A percentile compares a stretch with the other conserved stretches of the same genome.
Conservation (phyloP, 1,284 basidiomycete species). For the Cerrena zonata region DNA sequence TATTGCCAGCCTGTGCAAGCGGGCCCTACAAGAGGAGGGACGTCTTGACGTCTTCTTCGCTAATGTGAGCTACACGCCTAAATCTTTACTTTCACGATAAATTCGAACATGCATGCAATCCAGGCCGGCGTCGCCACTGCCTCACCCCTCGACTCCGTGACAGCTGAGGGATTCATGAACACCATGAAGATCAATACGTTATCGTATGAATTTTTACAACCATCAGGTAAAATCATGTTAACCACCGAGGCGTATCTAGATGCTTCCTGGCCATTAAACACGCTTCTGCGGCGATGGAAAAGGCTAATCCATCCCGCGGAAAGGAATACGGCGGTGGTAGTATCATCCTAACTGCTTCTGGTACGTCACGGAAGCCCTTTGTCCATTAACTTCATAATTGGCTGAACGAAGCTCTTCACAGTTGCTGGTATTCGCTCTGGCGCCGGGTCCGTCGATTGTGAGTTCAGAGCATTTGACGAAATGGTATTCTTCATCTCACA, state of each 20-base stretch:
- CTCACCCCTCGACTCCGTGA: conserved; percentile 48
- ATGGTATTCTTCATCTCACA: conserved; percentile 10
- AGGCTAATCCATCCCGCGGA: conserved; percentile 55
- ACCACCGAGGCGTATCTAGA: conserved; percentile 43
- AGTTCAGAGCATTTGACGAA: conserved; percentile 22
- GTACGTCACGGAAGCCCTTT: conserved; percentile 45
- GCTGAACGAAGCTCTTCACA: no score
- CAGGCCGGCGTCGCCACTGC: conserved; percentile 61
- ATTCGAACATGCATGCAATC: background rate
- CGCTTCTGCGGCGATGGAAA: conserved; percentile 76
- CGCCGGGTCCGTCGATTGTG: conserved; percentile 82
- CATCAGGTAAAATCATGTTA: no score
- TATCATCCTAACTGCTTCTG: conserved; percentile 85
- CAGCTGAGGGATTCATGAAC: conserved; percentile 66
- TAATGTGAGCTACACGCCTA: conserved; percentile 55
- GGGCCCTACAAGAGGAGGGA: conserved; percentile 74
- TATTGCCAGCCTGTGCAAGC: conserved; percentile 65
- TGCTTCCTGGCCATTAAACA: conserved; percentile 89
- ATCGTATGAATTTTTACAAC: conserved; percentile 49
- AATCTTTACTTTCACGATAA: background rate
- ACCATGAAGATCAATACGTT: conserved; percentile 77
- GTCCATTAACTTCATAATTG: no score
- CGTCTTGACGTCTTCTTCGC: conserved; percentile 91
- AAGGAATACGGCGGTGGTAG: conserved; percentile 72
- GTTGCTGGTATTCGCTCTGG: conserved; percentile 85